Conservation (phyloP, 2,329 filamentous ascomycete genomes). For the Aspergillus sojae region DNA sequence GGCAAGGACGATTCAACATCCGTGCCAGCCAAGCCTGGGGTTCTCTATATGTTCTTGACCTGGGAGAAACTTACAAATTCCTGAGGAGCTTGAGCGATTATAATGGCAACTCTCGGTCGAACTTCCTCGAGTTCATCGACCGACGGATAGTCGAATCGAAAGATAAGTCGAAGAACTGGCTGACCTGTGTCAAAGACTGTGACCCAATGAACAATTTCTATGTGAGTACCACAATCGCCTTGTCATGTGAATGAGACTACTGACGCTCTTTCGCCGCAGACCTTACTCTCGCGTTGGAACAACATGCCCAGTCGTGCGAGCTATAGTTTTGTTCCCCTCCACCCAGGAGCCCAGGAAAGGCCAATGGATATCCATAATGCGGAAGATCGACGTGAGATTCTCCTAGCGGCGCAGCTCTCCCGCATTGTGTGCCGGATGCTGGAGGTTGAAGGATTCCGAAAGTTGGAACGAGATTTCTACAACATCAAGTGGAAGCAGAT, state of each 20-base stretch:
- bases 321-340: constrained; percentile 43
- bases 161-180: constrained; percentile 49
- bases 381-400: constrained; percentile 42
- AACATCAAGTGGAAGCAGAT: constrained; percentile 50
- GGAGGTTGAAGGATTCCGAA: constrained; percentile 49
- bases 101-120: constrained; percentile 41
- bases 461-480: constrained; percentile 48
- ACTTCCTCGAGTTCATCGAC: constrained; percentile 48
- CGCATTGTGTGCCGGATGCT: constrained; percentile 51
- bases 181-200: constrained; percentile 44
- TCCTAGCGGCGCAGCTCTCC: constrained; percentile 48
- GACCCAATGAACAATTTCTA: constrained; percentile 45
- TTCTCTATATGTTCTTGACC: constrained; percentile 45
- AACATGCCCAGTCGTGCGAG: constrained; percentile 51
- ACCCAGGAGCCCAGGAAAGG: constrained; percentile 33
- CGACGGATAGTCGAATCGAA: constrained; percentile 48
- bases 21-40: constrained; percentile 46
- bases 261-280: constrained; percentile 27
- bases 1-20: constrained; percentile 47
- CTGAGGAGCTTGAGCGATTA: constrained; percentile 41
- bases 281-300: constrained; percentile 47
- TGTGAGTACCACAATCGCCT: constrained; percentile 31
- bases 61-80: constrained; percentile 46
- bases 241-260: not conserved
- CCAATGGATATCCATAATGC: constrained; percentile 43